phyloP scores from a whole-genome alignment of 768 basidiomycete genomes.

The Boletus reticuloceps region DNA sequence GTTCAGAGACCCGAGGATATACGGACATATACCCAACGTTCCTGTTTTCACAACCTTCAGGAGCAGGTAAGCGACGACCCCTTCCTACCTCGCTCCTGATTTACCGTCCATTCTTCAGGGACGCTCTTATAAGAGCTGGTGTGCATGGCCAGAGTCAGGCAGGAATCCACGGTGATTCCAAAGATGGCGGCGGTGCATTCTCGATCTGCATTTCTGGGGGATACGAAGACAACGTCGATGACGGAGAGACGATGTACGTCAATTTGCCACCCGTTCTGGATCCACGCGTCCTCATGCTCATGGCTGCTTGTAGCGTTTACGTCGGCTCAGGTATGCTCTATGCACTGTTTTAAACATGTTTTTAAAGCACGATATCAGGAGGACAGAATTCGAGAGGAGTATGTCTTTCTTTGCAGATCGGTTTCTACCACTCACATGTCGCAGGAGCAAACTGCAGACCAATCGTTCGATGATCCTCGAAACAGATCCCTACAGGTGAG shows the following conservation, averaged over 20 bases:
- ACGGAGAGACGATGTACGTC: constrained; percentile 37
- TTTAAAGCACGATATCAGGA: constrained; percentile 7
- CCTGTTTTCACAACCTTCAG: constrained; percentile 23
- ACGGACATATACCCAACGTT: constrained; percentile 31
- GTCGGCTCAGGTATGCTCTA: constrained; percentile 29
- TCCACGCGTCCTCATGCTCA: constrained; percentile 8
- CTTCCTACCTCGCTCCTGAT: not conserved
- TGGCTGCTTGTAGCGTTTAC: constrained; percentile 26
- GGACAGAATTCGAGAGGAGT: constrained; percentile 22
- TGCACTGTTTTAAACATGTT: not conserved
- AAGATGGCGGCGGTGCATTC: constrained; percentile 30
- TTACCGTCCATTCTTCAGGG: constrained; percentile 15
- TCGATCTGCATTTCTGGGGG: constrained; percentile 42
- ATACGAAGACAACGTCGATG: constrained; percentile 42
- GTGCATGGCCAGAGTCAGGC: constrained; percentile 34
- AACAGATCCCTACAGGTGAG: constrained; percentile 24
- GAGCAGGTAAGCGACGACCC: constrained; percentile 7
- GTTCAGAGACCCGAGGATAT: constrained; percentile 11
- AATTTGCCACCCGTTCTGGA: not conserved
- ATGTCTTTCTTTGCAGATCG: not conserved
- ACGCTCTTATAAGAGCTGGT: constrained; percentile 21
- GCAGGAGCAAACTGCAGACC: constrained; percentile 23
- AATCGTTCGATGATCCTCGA: constrained; percentile 18
- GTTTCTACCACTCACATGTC: not conserved
- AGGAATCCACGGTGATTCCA: constrained; percentile 39